Base-by-base conservation (phyloP, 1,284 basidiomycete species). In the Cutaneotrichosporon mucoides region DNA sequence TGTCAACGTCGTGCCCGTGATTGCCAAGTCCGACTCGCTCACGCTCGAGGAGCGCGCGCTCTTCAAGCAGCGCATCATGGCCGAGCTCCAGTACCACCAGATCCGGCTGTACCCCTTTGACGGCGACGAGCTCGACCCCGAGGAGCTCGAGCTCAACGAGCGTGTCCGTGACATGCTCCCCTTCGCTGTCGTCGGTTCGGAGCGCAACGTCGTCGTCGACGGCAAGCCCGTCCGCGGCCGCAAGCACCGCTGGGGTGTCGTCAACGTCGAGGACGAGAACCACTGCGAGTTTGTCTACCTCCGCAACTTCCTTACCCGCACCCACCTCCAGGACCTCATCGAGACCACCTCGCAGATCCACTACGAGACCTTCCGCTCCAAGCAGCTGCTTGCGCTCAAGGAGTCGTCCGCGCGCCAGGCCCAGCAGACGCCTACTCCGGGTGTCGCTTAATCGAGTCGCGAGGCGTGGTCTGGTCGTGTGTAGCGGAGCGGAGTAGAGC, bases 241-340 rank as follows among this genome's bases (percentile, higher is more conserved):
- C 72, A 96, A 94, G 84, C 97, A 94, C 81, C 87, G 93, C 56
- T 98, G 93, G 89, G 96, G 95, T 53, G 90, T 97, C 12, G 91
- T 99, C 77, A 98, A 98, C 73, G 93, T 98, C 62, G 96, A 99
- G 79, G 90, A 95, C 75, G 89, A 92, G 79, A 84, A 83, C 64
- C 95, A 99, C 82, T 99, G 95, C 86, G 95, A 99, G 81, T 99
- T 99, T 79, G 85, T 94, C 72, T 91, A 97, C 79, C 83, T 99
- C 65, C 85, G 95, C 70, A 95, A 99, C 85, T 98, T 98, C 84
- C 83, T 98, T 65, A 94, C 90, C 3, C 84, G 88, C 89, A 48
- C 37, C 37, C 95, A 99, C 80, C 81, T 99, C 71, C 96, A 99
- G 79, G 96, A 99, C 76, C 81, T 99, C 70, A 98, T 99, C 77